Percentiles rank a stretch among this genome's conserved stretches.
These are phyloP conservation scores for Exophiala sp. DNA, from an alignment of 2,329 filamentous ascomycete species.

Conservation along the genomic window DNA sequence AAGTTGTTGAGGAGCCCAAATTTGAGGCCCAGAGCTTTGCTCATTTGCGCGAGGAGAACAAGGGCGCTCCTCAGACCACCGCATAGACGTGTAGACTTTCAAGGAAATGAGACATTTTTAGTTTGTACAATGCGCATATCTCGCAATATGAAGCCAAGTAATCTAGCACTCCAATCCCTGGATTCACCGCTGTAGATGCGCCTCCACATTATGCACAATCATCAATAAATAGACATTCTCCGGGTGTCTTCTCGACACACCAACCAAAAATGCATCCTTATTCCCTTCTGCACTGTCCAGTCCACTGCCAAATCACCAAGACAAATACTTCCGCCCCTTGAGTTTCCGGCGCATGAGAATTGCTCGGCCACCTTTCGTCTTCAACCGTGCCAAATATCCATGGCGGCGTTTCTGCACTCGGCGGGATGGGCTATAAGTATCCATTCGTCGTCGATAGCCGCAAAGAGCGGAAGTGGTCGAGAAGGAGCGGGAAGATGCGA, in stretches of 20 bases:
- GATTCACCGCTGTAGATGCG: neutral
- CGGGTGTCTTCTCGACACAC: neutral
- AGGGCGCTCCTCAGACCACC: neutral
- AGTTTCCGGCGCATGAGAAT: slow-evolving; percentile 49
- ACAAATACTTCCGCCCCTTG: slow-evolving; percentile 50
- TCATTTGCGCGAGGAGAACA: slow-evolving; percentile 14
- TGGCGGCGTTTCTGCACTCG: slow-evolving; percentile 56
- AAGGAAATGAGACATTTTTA: neutral
- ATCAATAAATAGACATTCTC: neutral
- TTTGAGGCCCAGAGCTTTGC: slow-evolving; percentile 27
- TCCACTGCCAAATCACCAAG: slow-evolving; percentile 38
- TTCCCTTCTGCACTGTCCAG: neutral
- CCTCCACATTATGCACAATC: neutral
- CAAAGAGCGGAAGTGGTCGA: slow-evolving; percentile 41
- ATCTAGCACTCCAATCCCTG: neutral
- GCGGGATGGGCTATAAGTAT: slow-evolving; percentile 56
- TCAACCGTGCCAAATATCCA: slow-evolving; percentile 52
- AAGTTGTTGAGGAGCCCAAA: slow-evolving; percentile 26
- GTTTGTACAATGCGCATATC: neutral
- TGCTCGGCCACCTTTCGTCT: slow-evolving; percentile 49
- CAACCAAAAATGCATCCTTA: neutral
- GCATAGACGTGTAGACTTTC: neutral
- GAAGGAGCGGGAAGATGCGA: slow-evolving; percentile 33
- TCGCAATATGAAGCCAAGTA: neutral
- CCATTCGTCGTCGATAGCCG: slow-evolving; percentile 41